Percentiles rank a stretch among this genome's conserved stretches.
Conservation (phyloP, 202 grass and related monocot genomes). For the Digitaria exilis region DNA sequence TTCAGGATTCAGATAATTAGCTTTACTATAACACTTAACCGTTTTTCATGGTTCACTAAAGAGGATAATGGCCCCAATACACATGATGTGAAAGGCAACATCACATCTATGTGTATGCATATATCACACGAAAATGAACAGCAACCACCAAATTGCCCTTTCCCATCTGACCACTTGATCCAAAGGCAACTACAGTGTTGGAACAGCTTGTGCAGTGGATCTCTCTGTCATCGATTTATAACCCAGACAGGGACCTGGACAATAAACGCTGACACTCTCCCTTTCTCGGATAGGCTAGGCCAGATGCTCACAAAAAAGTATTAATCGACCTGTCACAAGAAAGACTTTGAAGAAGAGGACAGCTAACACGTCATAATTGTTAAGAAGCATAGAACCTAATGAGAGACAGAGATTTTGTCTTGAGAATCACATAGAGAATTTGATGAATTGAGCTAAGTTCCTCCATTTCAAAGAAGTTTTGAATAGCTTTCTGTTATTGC, state of each 20-base stretch:
- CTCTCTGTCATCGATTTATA: constrained; percentile 22
- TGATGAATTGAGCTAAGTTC: not conserved
- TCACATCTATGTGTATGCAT: not conserved
- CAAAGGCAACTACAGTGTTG: not conserved
- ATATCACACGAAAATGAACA: constrained; percentile 31
- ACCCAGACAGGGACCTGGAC: not conserved
- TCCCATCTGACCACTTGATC: constrained; percentile 16
- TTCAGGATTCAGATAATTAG: not conserved
- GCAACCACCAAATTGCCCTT: constrained; percentile 22
- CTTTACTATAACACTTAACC: not conserved
- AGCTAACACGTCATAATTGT: not conserved
- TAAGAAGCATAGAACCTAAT: not conserved
- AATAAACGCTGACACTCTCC: not conserved
- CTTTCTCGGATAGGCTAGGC: not conserved
- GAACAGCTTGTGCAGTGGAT: constrained; percentile 17
- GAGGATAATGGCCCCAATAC: not conserved
- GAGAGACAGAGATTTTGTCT: not conserved
- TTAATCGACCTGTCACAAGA: not conserved
- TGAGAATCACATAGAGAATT: not conserved
- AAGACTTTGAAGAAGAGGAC: not conserved
- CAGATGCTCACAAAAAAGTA: not conserved
- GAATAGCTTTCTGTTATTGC: not conserved
- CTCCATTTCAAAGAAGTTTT: not conserved
- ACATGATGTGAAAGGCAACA: not conserved
- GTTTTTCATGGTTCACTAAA: not conserved